phyloP scores from a whole-genome alignment of 73 alveolate genomes.

The Uronychia setigera region DNA sequence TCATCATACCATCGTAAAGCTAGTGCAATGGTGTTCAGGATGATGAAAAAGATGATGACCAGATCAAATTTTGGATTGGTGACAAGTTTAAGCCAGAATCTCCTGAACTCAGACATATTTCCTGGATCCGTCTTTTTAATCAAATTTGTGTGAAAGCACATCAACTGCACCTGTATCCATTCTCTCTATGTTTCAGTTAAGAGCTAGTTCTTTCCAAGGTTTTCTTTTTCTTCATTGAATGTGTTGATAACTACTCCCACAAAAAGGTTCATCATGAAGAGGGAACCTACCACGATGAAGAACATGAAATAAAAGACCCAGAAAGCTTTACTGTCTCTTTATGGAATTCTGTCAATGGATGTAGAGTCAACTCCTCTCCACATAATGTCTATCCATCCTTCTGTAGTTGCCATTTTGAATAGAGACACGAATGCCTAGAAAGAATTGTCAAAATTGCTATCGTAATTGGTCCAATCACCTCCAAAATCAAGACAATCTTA shows the following conservation, averaged over 20 bases:
- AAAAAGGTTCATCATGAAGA: slow-evolving; percentile 41
- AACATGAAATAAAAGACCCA: slow-evolving; percentile 49
- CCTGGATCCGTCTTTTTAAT: not conserved
- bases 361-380: slow-evolving; percentile 39
- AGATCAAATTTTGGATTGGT: slow-evolving; percentile 14
- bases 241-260: slow-evolving; percentile 39
- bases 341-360: slow-evolving; percentile 20
- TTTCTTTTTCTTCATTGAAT: slow-evolving; percentile 26
- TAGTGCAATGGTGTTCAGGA: slow-evolving; percentile 24
- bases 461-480: slow-evolving; percentile 61
- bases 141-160: not conserved
- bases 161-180: slow-evolving; percentile 27
- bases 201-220: slow-evolving; percentile 13
- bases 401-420: slow-evolving; percentile 53
- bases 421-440: slow-evolving; percentile 56
- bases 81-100: not conserved
- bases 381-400: slow-evolving; percentile 61
- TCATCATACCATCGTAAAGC: slow-evolving; percentile 20
- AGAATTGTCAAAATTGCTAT: slow-evolving; percentile 70
- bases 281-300: slow-evolving; percentile 54
- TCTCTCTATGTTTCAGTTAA: slow-evolving; percentile 15
- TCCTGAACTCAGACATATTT: not conserved
- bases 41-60: slow-evolving; percentile 19
- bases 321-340: slow-evolving; percentile 17
- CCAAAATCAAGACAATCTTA: slow-evolving; percentile 52